phyloP scores from a whole-genome alignment of 1,284 basidiomycete genomes.

The Sparassis latifolia region DNA sequence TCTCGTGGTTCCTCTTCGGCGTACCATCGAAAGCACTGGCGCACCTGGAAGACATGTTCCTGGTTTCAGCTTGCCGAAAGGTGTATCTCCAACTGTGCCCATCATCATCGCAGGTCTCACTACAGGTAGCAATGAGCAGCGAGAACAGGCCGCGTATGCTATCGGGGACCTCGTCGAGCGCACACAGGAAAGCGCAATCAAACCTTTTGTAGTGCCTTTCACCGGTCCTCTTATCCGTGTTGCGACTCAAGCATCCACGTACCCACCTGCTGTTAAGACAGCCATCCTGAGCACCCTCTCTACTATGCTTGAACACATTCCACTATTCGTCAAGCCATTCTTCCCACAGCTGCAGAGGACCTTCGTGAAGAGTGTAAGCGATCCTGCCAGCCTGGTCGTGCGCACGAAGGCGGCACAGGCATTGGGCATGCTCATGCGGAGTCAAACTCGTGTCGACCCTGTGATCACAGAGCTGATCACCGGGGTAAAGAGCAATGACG shows the following conservation, averaged over 20 bases:
- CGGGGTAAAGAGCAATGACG: constrained; percentile 63
- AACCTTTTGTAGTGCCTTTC: constrained; percentile 94
- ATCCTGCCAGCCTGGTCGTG: constrained; percentile 75
- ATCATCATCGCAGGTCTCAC: constrained; percentile 87
- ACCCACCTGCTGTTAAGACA: constrained; percentile 87
- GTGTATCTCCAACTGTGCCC: constrained; percentile 82
- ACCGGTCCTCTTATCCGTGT: constrained; percentile 96
- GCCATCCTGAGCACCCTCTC: constrained; percentile 82
- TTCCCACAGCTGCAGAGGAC: constrained; percentile 97
- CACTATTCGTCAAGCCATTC: constrained; percentile 92
- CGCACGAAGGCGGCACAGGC: constrained; percentile 80
- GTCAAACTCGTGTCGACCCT: constrained; percentile 80
- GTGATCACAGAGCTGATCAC: constrained; percentile 85
- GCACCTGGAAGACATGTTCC: constrained; percentile 75
- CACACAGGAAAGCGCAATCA: constrained; percentile 85
- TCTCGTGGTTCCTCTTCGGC: constrained; percentile 82
- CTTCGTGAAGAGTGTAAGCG: constrained; percentile 91
- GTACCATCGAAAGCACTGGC: constrained; percentile 85
- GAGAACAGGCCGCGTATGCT: constrained; percentile 91
- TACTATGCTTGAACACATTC: constrained; percentile 79
- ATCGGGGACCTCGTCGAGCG: constrained; percentile 93
- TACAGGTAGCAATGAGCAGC: constrained; percentile 76
- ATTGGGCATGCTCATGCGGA: constrained; percentile 89
- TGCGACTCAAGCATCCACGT: constrained; percentile 80
- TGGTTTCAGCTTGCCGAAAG: constrained; percentile 88